Evolutionary conservation across 2,329 filamentous ascomycete genomes (phyloP).

Genomic region (Colletotrichum sublineola): DNA sequence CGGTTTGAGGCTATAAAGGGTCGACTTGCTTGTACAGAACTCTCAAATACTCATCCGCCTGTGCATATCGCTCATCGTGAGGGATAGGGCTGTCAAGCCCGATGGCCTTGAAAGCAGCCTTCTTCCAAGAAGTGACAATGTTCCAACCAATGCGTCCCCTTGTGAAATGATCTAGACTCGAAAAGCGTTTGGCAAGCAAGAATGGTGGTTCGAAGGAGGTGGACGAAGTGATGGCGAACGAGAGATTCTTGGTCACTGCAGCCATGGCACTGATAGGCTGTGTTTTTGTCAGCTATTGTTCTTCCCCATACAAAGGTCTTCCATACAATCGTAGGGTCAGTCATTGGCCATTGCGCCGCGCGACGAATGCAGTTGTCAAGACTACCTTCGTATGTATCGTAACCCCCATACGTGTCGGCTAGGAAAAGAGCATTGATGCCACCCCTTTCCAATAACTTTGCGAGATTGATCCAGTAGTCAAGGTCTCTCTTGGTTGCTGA

Average conservation of each 20-base stretch:
- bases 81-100: slow-evolving; percentile 69
- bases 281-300: background rate
- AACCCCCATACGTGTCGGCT: slow-evolving; percentile 74
- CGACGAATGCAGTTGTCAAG: slow-evolving; percentile 72
- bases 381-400: slow-evolving; percentile 72
- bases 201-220: slow-evolving; percentile 75
- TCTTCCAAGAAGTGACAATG: slow-evolving; percentile 72
- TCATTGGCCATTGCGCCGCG: slow-evolving; percentile 75
- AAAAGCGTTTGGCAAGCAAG: slow-evolving; percentile 72
- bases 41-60: slow-evolving; percentile 72
- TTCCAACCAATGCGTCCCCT: slow-evolving; percentile 75
- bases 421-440: slow-evolving; percentile 75
- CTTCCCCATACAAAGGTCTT: background rate
- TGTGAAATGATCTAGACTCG: slow-evolving; percentile 73
- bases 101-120: slow-evolving; percentile 73
- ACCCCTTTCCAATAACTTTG: slow-evolving; percentile 71
- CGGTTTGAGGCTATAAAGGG: no score
- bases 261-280: slow-evolving; percentile 76
- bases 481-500: slow-evolving; percentile 72
- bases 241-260: slow-evolving; percentile 73
- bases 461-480: slow-evolving; percentile 74
- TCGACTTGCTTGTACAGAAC: slow-evolving; percentile 70
- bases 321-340: slow-evolving; percentile 72
- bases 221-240: slow-evolving; percentile 73
- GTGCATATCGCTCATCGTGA: slow-evolving; percentile 72